Evolutionary conservation across 768 basidiomycete species (phyloP).

Genomic region (Collybiopsis confluens): DNA sequence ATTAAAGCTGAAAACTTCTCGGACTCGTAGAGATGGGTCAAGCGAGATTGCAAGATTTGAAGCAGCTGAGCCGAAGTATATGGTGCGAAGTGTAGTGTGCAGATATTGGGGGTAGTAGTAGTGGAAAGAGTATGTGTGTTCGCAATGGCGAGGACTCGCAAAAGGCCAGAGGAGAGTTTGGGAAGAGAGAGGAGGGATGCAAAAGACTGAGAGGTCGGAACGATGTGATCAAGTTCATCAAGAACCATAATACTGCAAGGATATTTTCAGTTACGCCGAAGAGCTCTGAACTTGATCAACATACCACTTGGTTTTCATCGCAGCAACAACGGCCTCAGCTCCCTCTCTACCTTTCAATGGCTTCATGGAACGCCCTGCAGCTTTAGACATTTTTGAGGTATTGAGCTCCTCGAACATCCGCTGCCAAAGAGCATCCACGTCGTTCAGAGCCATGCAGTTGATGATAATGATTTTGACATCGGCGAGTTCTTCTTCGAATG

Average conservation of each 20-base stretch:
- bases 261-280: constrained; percentile 15
- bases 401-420: constrained; percentile 56
- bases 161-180: constrained; percentile 39
- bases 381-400: constrained; percentile 28
- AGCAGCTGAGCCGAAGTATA: constrained; percentile 72
- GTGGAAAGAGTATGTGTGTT: constrained; percentile 84
- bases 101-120: constrained; percentile 41
- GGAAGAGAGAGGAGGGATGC: constrained; percentile 67
- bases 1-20: constrained; percentile 26
- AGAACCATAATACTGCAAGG: constrained; percentile 64
- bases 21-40: constrained; percentile 44
- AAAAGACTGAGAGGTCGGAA: constrained; percentile 54
- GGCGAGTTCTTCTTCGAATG: constrained; percentile 29
- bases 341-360: constrained; percentile 46
- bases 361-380: constrained; percentile 23
- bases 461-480: constrained; percentile 51
- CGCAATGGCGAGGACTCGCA: constrained; percentile 81
- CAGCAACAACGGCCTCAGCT: constrained; percentile 40
- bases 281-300: constrained; percentile 9
- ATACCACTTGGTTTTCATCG: constrained; percentile 52
- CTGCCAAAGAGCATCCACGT: constrained; percentile 68
- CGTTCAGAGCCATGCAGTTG: constrained; percentile 79
- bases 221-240: constrained; percentile 85
- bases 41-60: constrained; percentile 61
- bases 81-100: constrained; percentile 76